Conservation (phyloP, 2,329 filamentous ascomycete genomes). For the Coniochaeta sp. region DNA sequence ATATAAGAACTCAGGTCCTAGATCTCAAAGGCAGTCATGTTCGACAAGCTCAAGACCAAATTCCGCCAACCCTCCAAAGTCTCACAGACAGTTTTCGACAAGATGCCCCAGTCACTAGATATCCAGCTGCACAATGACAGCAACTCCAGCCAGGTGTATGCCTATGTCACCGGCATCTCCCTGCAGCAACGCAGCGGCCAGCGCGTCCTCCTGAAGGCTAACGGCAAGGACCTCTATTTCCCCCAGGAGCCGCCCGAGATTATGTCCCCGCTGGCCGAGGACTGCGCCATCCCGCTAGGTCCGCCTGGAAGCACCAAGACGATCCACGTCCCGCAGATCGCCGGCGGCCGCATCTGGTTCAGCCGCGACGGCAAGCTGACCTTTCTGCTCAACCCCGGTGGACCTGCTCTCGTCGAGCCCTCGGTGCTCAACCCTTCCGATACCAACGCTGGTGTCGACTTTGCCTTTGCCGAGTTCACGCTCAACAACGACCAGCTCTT, state of each 20-base stretch:
- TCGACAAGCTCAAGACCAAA: not conserved
- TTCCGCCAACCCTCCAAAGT: not conserved
- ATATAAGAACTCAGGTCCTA: not conserved
- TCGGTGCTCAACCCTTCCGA: slow-evolving; percentile 57
- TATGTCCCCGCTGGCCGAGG: slow-evolving; percentile 39
- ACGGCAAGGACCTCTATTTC: slow-evolving; percentile 47
- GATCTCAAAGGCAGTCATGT: not conserved
- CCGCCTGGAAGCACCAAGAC: slow-evolving; percentile 43
- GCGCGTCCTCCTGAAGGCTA: slow-evolving; percentile 30
- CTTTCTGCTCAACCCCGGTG: slow-evolving; percentile 58
- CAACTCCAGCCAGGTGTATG: slow-evolving; percentile 45
- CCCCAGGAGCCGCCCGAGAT: slow-evolving; percentile 42
- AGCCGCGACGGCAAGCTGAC: slow-evolving; percentile 44
- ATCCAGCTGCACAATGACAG: slow-evolving; percentile 51
- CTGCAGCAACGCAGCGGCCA: slow-evolving; percentile 31
- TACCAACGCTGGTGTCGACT: slow-evolving; percentile 43
- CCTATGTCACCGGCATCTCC: slow-evolving; percentile 58
- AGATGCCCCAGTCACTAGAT: slow-evolving; percentile 36
- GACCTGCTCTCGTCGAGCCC: slow-evolving; percentile 60
- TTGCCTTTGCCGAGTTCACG: slow-evolving; percentile 56
- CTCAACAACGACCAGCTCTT: slow-evolving; percentile 49
- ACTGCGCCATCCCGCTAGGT: slow-evolving; percentile 55
- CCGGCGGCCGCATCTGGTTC: slow-evolving; percentile 59
- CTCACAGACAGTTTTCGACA: not conserved
- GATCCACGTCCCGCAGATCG: slow-evolving; percentile 54